Evolutionary conservation across 768 basidiomycete genomes (phyloP).

Genomic region (Boletellus sp.): DNA sequence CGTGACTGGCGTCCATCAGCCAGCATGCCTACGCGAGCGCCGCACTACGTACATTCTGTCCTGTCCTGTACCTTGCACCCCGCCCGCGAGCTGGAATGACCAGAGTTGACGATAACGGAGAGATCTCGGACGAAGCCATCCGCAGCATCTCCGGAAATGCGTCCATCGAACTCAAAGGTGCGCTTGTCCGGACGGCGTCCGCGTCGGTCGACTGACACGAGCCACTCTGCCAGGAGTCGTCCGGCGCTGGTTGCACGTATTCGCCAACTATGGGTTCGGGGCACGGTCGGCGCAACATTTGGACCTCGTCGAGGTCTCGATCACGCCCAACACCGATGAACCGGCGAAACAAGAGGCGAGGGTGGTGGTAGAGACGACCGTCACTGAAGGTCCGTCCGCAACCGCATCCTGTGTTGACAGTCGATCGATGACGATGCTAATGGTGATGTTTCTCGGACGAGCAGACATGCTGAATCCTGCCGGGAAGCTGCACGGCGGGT

Average conservation of each 20-base stretch:
- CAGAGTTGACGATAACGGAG: background rate
- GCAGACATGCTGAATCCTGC: constrained; percentile 43
- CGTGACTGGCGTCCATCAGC: no score
- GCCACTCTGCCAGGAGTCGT: constrained; percentile 30
- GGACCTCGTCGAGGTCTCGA: constrained; percentile 37
- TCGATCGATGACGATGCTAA: no score
- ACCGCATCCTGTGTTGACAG: no score
- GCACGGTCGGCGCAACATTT: constrained; percentile 7
- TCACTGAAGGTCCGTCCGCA: constrained; percentile 39
- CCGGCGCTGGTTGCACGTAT: constrained; percentile 37
- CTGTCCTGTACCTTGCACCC: background rate
- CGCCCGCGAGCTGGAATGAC: background rate
- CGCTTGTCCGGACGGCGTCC: background rate
- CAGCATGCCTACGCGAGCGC: background rate
- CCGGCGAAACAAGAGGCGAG: constrained; percentile 33
- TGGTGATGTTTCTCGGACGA: background rate
- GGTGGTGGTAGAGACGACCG: constrained; percentile 41
- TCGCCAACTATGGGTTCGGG: constrained; percentile 24
- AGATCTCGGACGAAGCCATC: background rate
- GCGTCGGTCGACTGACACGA: background rate
- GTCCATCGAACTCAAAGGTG: constrained; percentile 19
- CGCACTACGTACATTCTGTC: background rate
- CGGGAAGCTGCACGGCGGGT: constrained; percentile 41
- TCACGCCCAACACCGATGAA: constrained; percentile 37
- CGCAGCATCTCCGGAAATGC: constrained; percentile 20